These are phyloP conservation scores for Phytophthora podocarpi DNA, from an alignment of 352 stramenopile genomes.

Conservation along the genomic window DNA sequence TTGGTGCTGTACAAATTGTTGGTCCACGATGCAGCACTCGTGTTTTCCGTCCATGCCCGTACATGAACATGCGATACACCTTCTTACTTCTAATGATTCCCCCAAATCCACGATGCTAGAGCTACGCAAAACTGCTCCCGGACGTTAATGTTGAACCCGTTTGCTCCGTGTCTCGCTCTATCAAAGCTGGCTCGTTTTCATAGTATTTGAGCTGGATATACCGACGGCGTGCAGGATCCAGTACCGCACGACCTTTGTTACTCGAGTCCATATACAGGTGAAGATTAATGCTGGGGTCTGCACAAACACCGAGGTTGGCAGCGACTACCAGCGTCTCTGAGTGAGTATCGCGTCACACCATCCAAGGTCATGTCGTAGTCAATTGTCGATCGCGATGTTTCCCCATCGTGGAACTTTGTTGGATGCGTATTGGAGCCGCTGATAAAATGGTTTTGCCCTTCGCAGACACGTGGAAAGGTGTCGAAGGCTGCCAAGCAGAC, in stretches of 20 bases:
- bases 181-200: background rate
- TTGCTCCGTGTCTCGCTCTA: background rate
- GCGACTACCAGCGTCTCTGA: background rate
- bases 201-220: background rate
- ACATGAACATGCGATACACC: too few species aligned
- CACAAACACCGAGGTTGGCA: background rate
- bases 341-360: background rate
- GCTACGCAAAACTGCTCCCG: conserved; percentile 6
- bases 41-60: conserved; percentile 9
- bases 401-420: background rate
- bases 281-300: background rate
- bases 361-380: background rate
- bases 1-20: conserved; percentile 8
- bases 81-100: too few species aligned
- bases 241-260: background rate
- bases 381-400: background rate
- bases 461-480: background rate
- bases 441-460: background rate
- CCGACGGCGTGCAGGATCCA: background rate
- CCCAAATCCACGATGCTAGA: background rate
- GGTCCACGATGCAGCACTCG: background rate
- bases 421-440: background rate
- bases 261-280: conserved; percentile 2
- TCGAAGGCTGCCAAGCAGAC: background rate
- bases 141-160: conserved; percentile 17